phyloP scores from a whole-genome alignment of 208 protist species.

The Borovskyia barvae region DNA sequence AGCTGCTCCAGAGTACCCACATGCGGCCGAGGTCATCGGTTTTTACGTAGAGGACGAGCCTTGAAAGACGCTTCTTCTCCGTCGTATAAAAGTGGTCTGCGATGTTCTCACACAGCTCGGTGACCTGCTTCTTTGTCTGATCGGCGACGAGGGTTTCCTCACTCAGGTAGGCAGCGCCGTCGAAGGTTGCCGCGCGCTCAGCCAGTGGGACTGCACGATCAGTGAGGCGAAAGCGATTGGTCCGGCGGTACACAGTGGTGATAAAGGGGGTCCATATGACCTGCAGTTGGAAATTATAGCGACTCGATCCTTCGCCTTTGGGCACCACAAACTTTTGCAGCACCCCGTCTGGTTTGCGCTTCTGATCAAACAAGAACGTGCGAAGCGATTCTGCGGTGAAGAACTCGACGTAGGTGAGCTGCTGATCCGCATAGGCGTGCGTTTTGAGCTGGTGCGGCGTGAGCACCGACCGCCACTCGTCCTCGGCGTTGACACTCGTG shows the following conservation, averaged over 20 bases:
- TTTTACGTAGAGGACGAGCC: constrained; percentile 83
- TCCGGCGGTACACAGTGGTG: constrained; percentile 82
- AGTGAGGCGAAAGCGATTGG: constrained; percentile 68
- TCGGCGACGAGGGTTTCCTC: constrained; percentile 80
- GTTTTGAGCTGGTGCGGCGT: constrained; percentile 12
- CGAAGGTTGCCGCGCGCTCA: constrained; percentile 73
- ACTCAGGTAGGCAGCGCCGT: constrained; percentile 78
- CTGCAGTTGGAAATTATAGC: constrained; percentile 80
- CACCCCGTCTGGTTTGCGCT: constrained; percentile 84
- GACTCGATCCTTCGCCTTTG: constrained; percentile 68
- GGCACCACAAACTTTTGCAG: constrained; percentile 90
- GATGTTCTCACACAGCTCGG: constrained; percentile 75
- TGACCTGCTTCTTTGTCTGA: constrained; percentile 71
- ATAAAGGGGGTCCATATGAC: constrained; percentile 87
- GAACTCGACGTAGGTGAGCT: constrained; percentile 83
- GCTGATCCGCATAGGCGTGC: constrained; percentile 27
- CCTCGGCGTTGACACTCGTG: constrained; percentile 41
- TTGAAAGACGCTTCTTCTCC: constrained; percentile 81
- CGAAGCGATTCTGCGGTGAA: constrained; percentile 75
- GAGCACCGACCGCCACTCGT: constrained; percentile 40
- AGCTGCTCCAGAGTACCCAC: constrained; percentile 86
- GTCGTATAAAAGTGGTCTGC: constrained; percentile 84
- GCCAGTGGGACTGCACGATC: constrained; percentile 57
- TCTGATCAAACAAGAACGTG: constrained; percentile 78
- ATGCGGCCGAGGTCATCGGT: constrained; percentile 66